Conservation (phyloP, 2,329 filamentous ascomycete genomes). For the Mycogone perniciosa region DNA sequence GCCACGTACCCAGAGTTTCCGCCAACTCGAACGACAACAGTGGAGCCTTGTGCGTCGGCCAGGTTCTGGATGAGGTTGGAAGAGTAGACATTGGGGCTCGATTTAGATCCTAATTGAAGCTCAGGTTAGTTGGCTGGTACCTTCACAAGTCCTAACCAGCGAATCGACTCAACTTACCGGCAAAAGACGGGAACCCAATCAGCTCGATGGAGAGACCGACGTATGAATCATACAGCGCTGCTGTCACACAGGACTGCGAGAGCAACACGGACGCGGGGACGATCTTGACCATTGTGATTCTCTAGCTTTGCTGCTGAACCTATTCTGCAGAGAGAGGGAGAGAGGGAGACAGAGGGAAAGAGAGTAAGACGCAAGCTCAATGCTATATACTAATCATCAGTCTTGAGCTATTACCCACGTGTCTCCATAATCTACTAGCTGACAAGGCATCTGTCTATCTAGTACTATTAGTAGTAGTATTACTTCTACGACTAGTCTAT, state of each 20-base stretch:
- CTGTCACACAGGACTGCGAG: constrained; percentile 9
- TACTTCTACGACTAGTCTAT: too few species aligned
- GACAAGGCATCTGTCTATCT: too few species aligned
- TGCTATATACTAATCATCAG: too few species aligned
- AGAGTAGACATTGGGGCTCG: constrained; percentile 14
- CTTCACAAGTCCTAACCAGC: not conserved
- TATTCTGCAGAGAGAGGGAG: too few species aligned
- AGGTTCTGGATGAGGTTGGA: constrained; percentile 17
- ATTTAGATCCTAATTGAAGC: constrained; percentile 9
- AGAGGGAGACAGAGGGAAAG: too few species aligned
- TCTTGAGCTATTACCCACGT: too few species aligned
- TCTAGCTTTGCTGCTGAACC: not conserved
- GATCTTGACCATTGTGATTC: constrained; percentile 6
- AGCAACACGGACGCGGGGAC: constrained; percentile 10
- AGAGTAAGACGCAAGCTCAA: too few species aligned
- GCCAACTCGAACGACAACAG: constrained; percentile 16
- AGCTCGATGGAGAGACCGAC: constrained; percentile 17
- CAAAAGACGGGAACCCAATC: constrained; percentile 17
- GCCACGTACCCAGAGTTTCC: constrained; percentile 17
- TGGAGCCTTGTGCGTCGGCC: constrained; percentile 13
- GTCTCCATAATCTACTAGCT: too few species aligned
- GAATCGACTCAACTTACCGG: constrained; percentile 10
- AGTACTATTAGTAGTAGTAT: too few species aligned
- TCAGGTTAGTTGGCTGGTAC: not conserved
- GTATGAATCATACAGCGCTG: constrained; percentile 14